Conservation (phyloP, 2,329 filamentous ascomycete genomes). For the Xylariaceae sp. region DNA sequence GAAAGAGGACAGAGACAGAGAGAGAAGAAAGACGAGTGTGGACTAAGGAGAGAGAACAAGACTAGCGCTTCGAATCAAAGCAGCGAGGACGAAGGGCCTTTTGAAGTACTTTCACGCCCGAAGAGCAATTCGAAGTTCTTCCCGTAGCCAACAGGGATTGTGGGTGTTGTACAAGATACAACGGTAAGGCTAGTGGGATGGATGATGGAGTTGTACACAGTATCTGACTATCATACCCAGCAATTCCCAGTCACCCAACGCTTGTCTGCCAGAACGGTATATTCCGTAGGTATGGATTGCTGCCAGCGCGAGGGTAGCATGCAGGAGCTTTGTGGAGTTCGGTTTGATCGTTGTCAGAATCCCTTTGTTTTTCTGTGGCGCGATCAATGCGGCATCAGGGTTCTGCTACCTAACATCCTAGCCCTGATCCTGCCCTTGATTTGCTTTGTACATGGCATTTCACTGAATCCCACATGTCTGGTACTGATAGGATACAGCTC, state of each 20-base stretch:
- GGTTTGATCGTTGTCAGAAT: slow-evolving; percentile 10
- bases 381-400: too few relatives aligned
- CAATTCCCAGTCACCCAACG: too few relatives aligned
- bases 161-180: background rate
- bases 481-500: background rate
- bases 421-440: background rate
- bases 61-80: slow-evolving; percentile 10
- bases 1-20: slow-evolving; percentile 5
- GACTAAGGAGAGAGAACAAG: slow-evolving; percentile 9
- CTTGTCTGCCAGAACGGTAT: too few relatives aligned
- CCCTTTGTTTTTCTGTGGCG: background rate
- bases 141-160: slow-evolving; percentile 6
- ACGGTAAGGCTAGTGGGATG: slow-evolving; percentile 10
- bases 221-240: too few relatives aligned
- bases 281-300: too few relatives aligned
- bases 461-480: background rate
- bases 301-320: slow-evolving; percentile 11
- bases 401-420: too few relatives aligned
- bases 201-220: slow-evolving; percentile 3
- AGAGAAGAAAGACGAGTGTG: slow-evolving; percentile 9
- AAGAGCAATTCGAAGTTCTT: slow-evolving; percentile 21
- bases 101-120: slow-evolving; percentile 26
- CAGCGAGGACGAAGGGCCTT: slow-evolving; percentile 19
- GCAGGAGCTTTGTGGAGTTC: slow-evolving; percentile 14
- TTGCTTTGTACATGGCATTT: background rate